Evolutionary conservation across 2,329 filamentous ascomycete genomes (phyloP).

Genomic region (Verticillium klebahnii): DNA sequence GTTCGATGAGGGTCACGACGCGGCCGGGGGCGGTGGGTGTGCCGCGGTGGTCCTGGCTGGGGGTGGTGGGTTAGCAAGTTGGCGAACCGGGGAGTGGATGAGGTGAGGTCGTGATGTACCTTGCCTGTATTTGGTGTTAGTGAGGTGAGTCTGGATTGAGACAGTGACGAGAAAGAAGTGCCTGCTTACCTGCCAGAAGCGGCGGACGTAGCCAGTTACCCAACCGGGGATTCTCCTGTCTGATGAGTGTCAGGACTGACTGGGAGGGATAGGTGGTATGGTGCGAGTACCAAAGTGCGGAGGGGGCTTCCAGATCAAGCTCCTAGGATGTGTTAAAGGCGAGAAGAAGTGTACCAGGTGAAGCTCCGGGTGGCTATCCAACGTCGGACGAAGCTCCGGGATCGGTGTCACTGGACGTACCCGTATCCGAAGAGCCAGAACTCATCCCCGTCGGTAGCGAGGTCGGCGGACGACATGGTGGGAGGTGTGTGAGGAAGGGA

Average conservation of each 20-base stretch:
- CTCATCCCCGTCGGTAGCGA: constrained; percentile 45
- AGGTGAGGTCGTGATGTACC: constrained; percentile 19
- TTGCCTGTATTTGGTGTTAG: constrained; percentile 23
- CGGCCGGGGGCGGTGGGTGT: constrained; percentile 83
- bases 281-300: constrained; percentile 75
- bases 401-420: constrained; percentile 43
- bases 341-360: background rate
- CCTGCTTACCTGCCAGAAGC: constrained; percentile 89
- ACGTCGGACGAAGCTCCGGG: background rate
- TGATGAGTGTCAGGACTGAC: constrained; percentile 30
- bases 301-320: constrained; percentile 96
- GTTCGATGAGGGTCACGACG: constrained; percentile 88
- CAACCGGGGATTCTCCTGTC: constrained; percentile 83
- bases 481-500: background rate
- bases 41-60: constrained; percentile 88
- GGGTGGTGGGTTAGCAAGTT: constrained; percentile 6
- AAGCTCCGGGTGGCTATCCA: background rate
- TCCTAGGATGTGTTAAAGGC: constrained; percentile 39
- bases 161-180: constrained; percentile 1
- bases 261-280: constrained; percentile 1
- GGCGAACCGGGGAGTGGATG: too few species aligned
- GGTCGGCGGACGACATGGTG: background rate
- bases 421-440: constrained; percentile 98
- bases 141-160: background rate
- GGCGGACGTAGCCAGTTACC: constrained; percentile 87